Percentiles rank a stretch among this genome's conserved stretches.
These are phyloP conservation scores for Fistulina hepatica DNA, from an alignment of 1,284 basidiomycete genomes.

Conservation along the genomic window DNA sequence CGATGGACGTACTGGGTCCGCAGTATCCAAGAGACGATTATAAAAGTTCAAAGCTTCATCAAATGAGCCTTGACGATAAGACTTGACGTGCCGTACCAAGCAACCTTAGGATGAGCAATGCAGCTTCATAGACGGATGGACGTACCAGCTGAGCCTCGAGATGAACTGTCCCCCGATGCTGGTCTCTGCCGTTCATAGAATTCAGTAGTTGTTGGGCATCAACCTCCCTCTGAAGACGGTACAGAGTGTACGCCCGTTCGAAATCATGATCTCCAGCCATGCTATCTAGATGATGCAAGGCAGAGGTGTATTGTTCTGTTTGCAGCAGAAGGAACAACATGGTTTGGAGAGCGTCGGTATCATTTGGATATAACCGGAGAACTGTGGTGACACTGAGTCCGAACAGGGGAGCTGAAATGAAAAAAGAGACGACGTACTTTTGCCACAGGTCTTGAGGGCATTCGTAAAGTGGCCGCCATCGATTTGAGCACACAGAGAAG, in stretches of 20 bases:
- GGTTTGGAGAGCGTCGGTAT: slow-evolving; percentile 63
- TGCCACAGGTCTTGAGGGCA: slow-evolving; percentile 82
- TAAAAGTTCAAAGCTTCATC: slow-evolving; percentile 64
- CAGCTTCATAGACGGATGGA: slow-evolving; percentile 11
- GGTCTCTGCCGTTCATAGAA: slow-evolving; percentile 35
- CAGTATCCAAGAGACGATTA: slow-evolving; percentile 65
- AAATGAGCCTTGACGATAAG: slow-evolving; percentile 70
- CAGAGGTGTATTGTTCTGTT: slow-evolving; percentile 63
- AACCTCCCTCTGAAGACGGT: slow-evolving; percentile 63
- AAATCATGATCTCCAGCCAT: slow-evolving; percentile 37
- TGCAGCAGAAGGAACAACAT: slow-evolving; percentile 78
- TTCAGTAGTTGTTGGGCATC: slow-evolving; percentile 51
- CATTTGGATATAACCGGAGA: slow-evolving; percentile 53
- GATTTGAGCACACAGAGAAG: slow-evolving; percentile 71
- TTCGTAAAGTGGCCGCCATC: slow-evolving; percentile 74
- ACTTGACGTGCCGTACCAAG: slow-evolving; percentile 29
- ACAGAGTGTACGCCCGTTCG: slow-evolving; percentile 73
- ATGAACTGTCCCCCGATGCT: slow-evolving; percentile 60
- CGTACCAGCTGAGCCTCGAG: slow-evolving; percentile 78
- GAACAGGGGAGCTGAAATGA: slow-evolving; percentile 11
- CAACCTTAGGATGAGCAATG: slow-evolving; percentile 1
- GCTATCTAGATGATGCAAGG: slow-evolving; percentile 41
- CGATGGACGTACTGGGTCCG: slow-evolving; percentile 47
- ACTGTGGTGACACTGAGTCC: slow-evolving; percentile 34
- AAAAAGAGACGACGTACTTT: slow-evolving; percentile 44